Base-by-base conservation (phyloP, 2,329 filamentous ascomycete species). In the Chrysosphaeria jannelii region DNA sequence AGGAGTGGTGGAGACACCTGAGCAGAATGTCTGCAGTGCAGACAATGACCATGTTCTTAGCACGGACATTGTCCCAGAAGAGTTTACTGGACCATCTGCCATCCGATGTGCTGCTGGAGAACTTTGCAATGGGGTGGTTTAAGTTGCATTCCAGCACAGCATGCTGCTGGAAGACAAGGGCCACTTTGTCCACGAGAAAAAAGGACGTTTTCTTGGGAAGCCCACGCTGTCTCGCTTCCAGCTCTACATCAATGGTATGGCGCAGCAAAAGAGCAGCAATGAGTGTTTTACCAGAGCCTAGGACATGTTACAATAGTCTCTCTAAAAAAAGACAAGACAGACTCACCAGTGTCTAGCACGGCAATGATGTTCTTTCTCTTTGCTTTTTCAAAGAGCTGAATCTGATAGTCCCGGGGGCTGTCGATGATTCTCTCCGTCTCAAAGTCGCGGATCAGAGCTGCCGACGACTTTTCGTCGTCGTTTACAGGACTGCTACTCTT, bases 201-300 rank as follows among this genome's bases (percentile, higher is more conserved):
- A 93, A 89, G 0, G 76, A 60, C 6, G 74, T 57, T 14, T 67
- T 65, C 18, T 50, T 57, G 0, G 48, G 36, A n/a, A 51, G 50
- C 3, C 68, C 69, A 3, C 44, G 35, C 0, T 50, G 53, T 19
- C 78, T 59, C 31, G 62, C 47, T 30, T 74, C 64, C 2, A 91
- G 45, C 39, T 97, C 85, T 28, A 67, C 50, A 19, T 76, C 62
- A 14, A 93, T 53, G 7, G 62, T 54, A 39, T 88, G 60, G 19
- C 66, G 62, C 13, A 93, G 53, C 5, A 97, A 52, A 3, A 93
- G 53, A 1, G 75, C 78, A 0, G 85, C 79, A 34, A 97, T 91
- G n/a, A 91, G 51, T 0, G 85, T 97, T 45, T 97, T 97, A 3
- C 85, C 85, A 4, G 76, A 78, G 8, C 85, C 71, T 67, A 28